These are phyloP conservation scores for Apiospora malaysiana DNA, from an alignment of 2,329 filamentous ascomycete species.

Conservation along the genomic window DNA sequence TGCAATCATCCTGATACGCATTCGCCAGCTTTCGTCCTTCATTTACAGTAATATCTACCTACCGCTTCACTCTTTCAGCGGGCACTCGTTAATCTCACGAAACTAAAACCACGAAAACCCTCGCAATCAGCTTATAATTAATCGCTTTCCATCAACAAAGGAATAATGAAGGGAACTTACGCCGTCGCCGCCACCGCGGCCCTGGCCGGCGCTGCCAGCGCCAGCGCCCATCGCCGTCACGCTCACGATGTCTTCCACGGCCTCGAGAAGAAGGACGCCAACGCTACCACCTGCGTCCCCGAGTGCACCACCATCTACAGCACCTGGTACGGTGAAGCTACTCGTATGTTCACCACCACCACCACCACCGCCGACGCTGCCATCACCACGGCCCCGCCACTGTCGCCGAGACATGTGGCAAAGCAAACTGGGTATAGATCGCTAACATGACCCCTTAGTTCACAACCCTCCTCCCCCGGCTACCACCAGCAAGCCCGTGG, in stretches of 20 bases:
- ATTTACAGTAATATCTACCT: slow-evolving; percentile 50
- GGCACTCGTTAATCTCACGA: slow-evolving; percentile 67
- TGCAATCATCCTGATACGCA: slow-evolving; percentile 55
- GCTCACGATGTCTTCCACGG: slow-evolving; percentile 60
- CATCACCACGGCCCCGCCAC: not conserved
- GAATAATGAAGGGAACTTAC: slow-evolving; percentile 77
- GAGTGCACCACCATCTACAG: slow-evolving; percentile 77
- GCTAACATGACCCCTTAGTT: slow-evolving; percentile 44
- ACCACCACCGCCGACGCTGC: slow-evolving; percentile 14
- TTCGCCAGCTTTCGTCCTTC: slow-evolving; percentile 57
- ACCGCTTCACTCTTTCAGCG: slow-evolving; percentile 92
- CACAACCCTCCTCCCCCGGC: slow-evolving; percentile 43
- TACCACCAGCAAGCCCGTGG: slow-evolving; percentile 33
- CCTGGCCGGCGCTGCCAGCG: slow-evolving; percentile 61
- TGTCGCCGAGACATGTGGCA: not conserved
- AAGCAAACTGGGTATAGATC: not conserved
- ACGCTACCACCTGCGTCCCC: slow-evolving; percentile 55
- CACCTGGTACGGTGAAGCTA: slow-evolving; percentile 71
- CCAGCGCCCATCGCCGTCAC: slow-evolving; percentile 66
- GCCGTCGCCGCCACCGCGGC: slow-evolving; percentile 71
- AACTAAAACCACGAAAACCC: slow-evolving; percentile 28
- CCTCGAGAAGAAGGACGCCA: slow-evolving; percentile 54
- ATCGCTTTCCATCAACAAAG: slow-evolving; percentile 32
- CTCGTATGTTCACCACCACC: slow-evolving; percentile 55
- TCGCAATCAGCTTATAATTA: slow-evolving; percentile 36